Conservation (phyloP, 495 filamentous ascomycete species). For the Penicillium chermesinum region DNA sequence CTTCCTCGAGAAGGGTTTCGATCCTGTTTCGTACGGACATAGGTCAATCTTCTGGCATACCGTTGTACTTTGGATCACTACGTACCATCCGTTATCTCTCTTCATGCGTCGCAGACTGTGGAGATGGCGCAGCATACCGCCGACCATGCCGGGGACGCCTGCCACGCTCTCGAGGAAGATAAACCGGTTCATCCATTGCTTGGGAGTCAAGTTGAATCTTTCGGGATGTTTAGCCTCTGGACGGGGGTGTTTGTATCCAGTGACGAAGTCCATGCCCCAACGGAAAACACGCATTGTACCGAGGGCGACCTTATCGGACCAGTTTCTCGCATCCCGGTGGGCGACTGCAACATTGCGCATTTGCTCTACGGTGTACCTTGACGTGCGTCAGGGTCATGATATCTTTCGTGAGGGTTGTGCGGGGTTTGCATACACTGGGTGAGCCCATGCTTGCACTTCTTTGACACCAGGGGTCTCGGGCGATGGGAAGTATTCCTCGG, state of each 20-base stretch:
- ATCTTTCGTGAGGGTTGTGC: not conserved
- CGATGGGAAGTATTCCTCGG: slow-evolving; percentile 39
- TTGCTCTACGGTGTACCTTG: slow-evolving; percentile 56
- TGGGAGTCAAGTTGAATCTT: slow-evolving; percentile 61
- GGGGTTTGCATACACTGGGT: slow-evolving; percentile 36
- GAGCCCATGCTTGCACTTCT: slow-evolving; percentile 34
- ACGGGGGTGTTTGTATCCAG: slow-evolving; percentile 64
- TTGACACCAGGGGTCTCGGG: slow-evolving; percentile 32
- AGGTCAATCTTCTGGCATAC: not conserved
- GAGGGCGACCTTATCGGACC: slow-evolving; percentile 65
- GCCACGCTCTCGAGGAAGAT: slow-evolving; percentile 94
- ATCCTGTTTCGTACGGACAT: slow-evolving; percentile 52
- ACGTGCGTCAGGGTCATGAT: not conserved
- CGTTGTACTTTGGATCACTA: not conserved
- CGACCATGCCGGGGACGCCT: slow-evolving; percentile 95
- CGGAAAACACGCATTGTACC: slow-evolving; percentile 57
- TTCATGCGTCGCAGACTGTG: slow-evolving; percentile 77
- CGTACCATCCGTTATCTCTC: slow-evolving; percentile 87
- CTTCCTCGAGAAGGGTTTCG: slow-evolving; percentile 89
- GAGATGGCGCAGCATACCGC: slow-evolving; percentile 86
- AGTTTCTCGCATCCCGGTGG: slow-evolving; percentile 61
- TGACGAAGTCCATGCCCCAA: slow-evolving; percentile 61
- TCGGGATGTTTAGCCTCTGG: slow-evolving; percentile 37
- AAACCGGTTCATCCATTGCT: slow-evolving; percentile 77
- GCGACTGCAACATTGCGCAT: slow-evolving; percentile 59